These are phyloP conservation scores for Rhodotorula kratochvilovae DNA, from an alignment of 768 basidiomycete genomes.

Conservation along the genomic window DNA sequence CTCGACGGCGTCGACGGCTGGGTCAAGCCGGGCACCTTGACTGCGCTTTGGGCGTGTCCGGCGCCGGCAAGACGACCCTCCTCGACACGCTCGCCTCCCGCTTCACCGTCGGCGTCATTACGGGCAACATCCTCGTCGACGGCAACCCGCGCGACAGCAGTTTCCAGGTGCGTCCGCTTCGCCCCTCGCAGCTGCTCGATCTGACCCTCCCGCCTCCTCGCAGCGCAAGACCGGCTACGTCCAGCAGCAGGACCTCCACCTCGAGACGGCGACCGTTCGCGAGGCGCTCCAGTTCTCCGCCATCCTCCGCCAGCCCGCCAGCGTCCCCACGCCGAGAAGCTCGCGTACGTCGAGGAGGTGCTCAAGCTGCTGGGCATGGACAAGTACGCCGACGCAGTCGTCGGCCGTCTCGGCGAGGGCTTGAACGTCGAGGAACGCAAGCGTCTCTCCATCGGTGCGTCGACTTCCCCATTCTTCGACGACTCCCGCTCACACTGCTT, in stretches of 20 bases:
- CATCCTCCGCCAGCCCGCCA: constrained; percentile 49
- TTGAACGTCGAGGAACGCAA: constrained; percentile 51
- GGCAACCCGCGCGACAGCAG: constrained; percentile 46
- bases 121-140: constrained; percentile 52
- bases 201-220: constrained; percentile 43
- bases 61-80: constrained; percentile 51
- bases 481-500: background rate
- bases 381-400: constrained; percentile 51
- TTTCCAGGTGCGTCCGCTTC: background rate
- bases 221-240: constrained; percentile 49
- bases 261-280: constrained; percentile 49
- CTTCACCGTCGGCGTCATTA: constrained; percentile 51
- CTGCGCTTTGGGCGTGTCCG: constrained; percentile 52
- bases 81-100: constrained; percentile 45
- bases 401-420: constrained; percentile 51
- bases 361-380: constrained; percentile 50
- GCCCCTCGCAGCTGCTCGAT: background rate
- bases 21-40: constrained; percentile 47
- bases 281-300: constrained; percentile 52
- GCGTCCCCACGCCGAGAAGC: constrained; percentile 48
- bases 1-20: constrained; percentile 41
- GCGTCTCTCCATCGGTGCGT: constrained; percentile 67
- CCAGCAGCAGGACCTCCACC: constrained; percentile 48
- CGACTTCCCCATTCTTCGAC: too few relatives aligned
- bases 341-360: constrained; percentile 51